Percentiles rank a stretch among this genome's conserved stretches.
Conservation (phyloP, 176 grass and related monocot species). For the Juncus effusus region DNA sequence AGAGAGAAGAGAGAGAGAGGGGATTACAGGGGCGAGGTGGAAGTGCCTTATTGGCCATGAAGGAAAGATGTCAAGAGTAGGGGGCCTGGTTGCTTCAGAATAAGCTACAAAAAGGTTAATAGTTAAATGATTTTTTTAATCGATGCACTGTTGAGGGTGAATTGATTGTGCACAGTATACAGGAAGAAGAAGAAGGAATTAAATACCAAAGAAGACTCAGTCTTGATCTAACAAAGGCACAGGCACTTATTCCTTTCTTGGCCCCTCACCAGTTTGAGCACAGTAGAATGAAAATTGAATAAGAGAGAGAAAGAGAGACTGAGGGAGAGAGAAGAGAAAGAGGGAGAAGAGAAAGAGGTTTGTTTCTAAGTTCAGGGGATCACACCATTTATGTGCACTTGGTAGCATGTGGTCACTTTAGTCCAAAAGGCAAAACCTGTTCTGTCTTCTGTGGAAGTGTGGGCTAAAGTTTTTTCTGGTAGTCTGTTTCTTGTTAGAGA, state of each 20-base stretch:
- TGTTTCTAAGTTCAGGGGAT: conserved; percentile 52
- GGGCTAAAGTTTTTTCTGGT: conserved; percentile 42
- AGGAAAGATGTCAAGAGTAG: conserved; percentile 91
- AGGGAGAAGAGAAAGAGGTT: conserved; percentile 3
- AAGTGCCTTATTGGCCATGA: conserved; percentile 60
- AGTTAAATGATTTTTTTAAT: conserved; percentile 36
- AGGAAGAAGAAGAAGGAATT: conserved; percentile 7
- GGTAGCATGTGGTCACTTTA: conserved; percentile 44
- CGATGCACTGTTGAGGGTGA: conserved; percentile 6
- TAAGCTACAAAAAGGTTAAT: conserved; percentile 28
- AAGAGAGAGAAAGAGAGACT: conserved; percentile 30
- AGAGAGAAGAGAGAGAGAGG: conserved; percentile 6
- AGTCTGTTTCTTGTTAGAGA: conserved; percentile 22
- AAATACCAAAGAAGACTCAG: conserved; percentile 19
- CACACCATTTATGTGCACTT: conserved; percentile 45
- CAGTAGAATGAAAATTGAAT: conserved; percentile 15
- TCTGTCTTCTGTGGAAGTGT: conserved; percentile 39
- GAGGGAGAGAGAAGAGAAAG: conserved; percentile 21
- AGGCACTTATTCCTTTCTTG: conserved; percentile 12
- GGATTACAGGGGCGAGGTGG: conserved; percentile 3
- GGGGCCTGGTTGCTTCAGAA: conserved; percentile 42
- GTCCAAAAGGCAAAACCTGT: conserved; percentile 58
- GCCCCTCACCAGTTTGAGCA: conserved; percentile 12
- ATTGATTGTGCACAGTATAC: conserved; percentile 12
- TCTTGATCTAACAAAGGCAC: not conserved